phyloP scores from a whole-genome alignment of 1,284 basidiomycete genomes.

The Coniferiporia weirii region DNA sequence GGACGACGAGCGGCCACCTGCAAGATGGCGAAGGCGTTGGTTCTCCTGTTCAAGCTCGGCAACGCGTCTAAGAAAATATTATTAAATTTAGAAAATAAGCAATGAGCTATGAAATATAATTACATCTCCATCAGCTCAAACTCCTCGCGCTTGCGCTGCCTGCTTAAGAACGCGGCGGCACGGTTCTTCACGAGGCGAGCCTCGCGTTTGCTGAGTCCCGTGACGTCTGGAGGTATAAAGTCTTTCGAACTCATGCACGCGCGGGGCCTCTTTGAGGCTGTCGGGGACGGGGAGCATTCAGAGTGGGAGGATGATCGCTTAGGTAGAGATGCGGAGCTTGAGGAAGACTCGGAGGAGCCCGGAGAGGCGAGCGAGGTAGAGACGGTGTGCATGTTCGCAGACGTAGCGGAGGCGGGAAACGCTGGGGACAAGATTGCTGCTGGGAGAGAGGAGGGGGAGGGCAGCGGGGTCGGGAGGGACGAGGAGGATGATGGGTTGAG shows the following conservation, averaged over 20 bases:
- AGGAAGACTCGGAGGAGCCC: not conserved
- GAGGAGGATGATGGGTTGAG: not conserved
- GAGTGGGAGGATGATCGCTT: not conserved
- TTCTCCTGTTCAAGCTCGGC: slow-evolving; percentile 76
- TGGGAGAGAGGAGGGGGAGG: not conserved
- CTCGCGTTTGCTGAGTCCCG: slow-evolving; percentile 83
- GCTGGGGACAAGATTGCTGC: not conserved
- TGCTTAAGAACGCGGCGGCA: slow-evolving; percentile 83
- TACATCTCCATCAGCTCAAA: slow-evolving; percentile 87
- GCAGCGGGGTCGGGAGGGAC: not conserved
- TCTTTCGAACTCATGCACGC: slow-evolving; percentile 71
- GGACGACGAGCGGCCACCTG: slow-evolving; percentile 26
- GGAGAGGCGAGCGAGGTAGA: not conserved
- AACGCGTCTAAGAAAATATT: slow-evolving; percentile 30
- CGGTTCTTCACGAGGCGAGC: slow-evolving; percentile 89
- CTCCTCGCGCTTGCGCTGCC: slow-evolving; percentile 88
- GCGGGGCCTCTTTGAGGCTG: slow-evolving; percentile 46
- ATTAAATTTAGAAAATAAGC: not conserved
- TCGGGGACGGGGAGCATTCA: slow-evolving; percentile 31
- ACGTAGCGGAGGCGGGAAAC: not conserved
- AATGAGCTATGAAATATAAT: slow-evolving; percentile 31
- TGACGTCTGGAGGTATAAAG: slow-evolving; percentile 84
- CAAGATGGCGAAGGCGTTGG: slow-evolving; percentile 54
- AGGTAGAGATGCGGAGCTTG: not conserved
- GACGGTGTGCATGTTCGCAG: not conserved